Evolutionary conservation across 176 grass and related monocot species (phyloP).

Genomic region (Canna indica): DNA sequence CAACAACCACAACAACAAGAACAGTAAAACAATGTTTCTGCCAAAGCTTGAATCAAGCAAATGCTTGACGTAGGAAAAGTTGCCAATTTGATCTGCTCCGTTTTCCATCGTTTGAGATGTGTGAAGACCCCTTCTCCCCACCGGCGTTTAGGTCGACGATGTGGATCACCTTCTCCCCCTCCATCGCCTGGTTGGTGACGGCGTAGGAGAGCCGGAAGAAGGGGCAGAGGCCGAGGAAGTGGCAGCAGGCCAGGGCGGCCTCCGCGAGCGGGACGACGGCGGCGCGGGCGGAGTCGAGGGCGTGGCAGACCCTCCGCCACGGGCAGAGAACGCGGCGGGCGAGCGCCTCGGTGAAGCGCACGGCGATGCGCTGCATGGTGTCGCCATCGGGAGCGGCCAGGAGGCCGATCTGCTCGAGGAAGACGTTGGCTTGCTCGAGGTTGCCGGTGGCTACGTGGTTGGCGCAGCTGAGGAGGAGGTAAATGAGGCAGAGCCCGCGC

Average conservation of each 20-base stretch:
- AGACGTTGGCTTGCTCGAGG: slow-evolving; percentile 51
- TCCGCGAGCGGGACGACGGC: slow-evolving; percentile 17
- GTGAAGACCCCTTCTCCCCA: too few species aligned
- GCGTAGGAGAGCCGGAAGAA: slow-evolving; percentile 65
- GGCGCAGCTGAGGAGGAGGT: slow-evolving; percentile 85
- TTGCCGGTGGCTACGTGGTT: slow-evolving; percentile 29
- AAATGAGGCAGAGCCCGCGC: slow-evolving; percentile 85
- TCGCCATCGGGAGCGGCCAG: slow-evolving; percentile 63
- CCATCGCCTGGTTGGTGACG: slow-evolving; percentile 79
- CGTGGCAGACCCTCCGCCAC: slow-evolving; percentile 53
- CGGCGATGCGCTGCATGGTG: slow-evolving; percentile 87
- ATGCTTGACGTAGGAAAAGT: not conserved
- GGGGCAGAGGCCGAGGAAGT: slow-evolving; percentile 82
- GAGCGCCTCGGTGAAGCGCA: slow-evolving; percentile 52
- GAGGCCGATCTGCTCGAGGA: slow-evolving; percentile 59
- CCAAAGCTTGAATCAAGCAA: slow-evolving; percentile 8
- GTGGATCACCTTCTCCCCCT: slow-evolving; percentile 75
- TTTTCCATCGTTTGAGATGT: not conserved
- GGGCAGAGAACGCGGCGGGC: slow-evolving; percentile 54
- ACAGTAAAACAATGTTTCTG: not conserved
- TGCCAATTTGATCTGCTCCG: not conserved
- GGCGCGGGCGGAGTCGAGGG: slow-evolving; percentile 33
- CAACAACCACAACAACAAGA: not conserved
- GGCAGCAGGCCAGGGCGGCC: slow-evolving; percentile 27
- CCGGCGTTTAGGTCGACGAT: slow-evolving; percentile 64